Evolutionary conservation across 768 basidiomycete species (phyloP), one percentile per base, ranked within the genome.

Genomic region (Coprinopsis strossmayeri): DNA sequence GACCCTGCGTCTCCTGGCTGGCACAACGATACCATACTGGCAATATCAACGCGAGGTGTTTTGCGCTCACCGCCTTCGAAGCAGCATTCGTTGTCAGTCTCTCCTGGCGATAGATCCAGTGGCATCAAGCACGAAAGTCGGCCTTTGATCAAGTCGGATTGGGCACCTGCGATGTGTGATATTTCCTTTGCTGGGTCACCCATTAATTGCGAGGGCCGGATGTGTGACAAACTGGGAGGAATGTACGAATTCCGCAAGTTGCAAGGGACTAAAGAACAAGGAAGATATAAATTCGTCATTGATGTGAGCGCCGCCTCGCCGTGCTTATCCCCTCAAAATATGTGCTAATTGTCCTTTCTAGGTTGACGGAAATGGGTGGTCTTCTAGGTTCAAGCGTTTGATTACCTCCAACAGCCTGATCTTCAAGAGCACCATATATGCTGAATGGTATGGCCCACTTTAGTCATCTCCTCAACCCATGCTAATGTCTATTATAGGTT

Each of bases 341-440:
- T 40, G 5, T 12, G 11, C 20, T 28, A 28, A 48, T 26, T 38
- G 3, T 39, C 1, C 13, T 28, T 17, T 32, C 34, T 50, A 79
- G 78, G 64, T 82, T 11, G 79, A 82, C 52, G 81, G 79, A 7
- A 79, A 81, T 50, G 84, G 81, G 1, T 84, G 83, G 82, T 82
- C 81, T 2, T 71, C 77, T 17, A 71, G 83, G 2, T 87, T 86
- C 60, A 81, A 82, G 53, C 67, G 83, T 2, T 65, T 86, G 2
- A 70, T 87, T 3, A 78, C 78, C 2, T 72, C 78, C 20, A 82
- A 83, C 21, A 71, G 83, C 0, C 64, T 84, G 15, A 66, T 86
- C 5, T 77, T 87, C 66, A 86, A 87, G 58, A 69, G 79, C 27
- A 86, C 84, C 0, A 74, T 85, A 52, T 86, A 82, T 58, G 84